Base-by-base conservation (phyloP, 2,329 filamentous ascomycete genomes). In the Colletotrichum orchidophilum region DNA sequence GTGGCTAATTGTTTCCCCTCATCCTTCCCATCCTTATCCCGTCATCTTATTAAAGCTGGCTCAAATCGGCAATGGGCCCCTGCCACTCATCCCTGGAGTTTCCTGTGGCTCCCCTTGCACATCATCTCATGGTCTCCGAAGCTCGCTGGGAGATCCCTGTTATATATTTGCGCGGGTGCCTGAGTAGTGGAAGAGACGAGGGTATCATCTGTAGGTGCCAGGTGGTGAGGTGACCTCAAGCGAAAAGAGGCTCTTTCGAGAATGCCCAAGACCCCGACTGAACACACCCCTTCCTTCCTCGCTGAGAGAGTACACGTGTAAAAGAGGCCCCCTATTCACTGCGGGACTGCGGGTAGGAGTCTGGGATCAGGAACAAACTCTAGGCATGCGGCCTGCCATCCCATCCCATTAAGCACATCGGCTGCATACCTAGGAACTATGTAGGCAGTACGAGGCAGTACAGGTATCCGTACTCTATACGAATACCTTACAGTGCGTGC, bases 11-110 rank as follows among this genome's bases (percentile, higher is more conserved):
- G 52, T 53, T 57, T 53, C 35, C 27, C 54, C 54, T 66, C 62
- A 54, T 53, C 55, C 31, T 66, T 67, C 13, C 35, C 29, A 35
- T 59, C 53, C 49, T 57, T 42, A 49, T 54, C 68, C 68, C 63
- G 46, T 54, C 50, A 31, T 55, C 39, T 67, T 50, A 71, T 67
- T 58, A 67, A 63, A 57, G 68, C 63, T 67, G 63, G 39, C 52
- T 64, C 59, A 67, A 70, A 67, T 39, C 35, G 63, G 63, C 54
- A 67, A 58, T 24, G 13, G 13, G 26, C 26, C 52, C 54, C 63
- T 67, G 52, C 42, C n/a, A n/a, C 6, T 18, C 2, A 53, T 21
- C 63, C 67, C 57, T 67, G 63, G 29, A 50, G 29, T 50, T 53
- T 70, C 18, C 9, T 66, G 63, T 49, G 26, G 33, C 35, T 60